Percentiles rank a stretch among this genome's conserved stretches.
Conservation (phyloP, 345 rosid species). For the Lagerstroemia speciosa region DNA sequence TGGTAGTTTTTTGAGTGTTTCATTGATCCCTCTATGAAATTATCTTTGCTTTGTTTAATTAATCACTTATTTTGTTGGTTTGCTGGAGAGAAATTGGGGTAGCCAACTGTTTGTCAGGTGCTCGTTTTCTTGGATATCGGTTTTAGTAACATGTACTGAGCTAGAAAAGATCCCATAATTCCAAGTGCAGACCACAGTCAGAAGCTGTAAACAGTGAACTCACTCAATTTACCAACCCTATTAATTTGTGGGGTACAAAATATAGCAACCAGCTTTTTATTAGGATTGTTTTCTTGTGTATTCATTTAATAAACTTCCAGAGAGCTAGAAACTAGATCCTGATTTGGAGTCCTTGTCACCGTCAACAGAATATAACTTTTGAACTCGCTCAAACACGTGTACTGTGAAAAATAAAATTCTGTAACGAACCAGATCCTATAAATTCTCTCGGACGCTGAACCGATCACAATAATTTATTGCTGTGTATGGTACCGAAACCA, state of each 20-base stretch:
- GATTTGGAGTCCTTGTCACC: background rate
- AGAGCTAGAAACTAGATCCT: background rate
- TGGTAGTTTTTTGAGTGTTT: background rate
- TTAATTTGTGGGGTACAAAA: background rate
- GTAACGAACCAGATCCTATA: no score
- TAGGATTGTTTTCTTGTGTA: background rate
- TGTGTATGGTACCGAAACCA: no score
- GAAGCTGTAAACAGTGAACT: background rate
- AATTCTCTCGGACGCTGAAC: no score
- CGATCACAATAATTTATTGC: no score
- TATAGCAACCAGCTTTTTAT: background rate
- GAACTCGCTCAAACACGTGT: no score
- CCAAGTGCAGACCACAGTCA: background rate
- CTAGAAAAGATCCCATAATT: background rate
- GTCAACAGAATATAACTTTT: background rate
- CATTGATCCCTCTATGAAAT: background rate
- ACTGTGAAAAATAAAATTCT: no score
- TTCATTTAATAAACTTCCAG: background rate
- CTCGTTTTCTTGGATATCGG: background rate
- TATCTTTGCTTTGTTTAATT: background rate
- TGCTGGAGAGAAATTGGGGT: background rate
- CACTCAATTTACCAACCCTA: background rate
- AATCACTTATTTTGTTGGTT: background rate
- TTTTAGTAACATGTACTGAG: background rate
- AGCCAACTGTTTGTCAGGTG: background rate